Evolutionary conservation across 139 green algal genomes (phyloP), one percentile per base, ranked within the genome.

Genomic region (Penium margaritaceum): DNA sequence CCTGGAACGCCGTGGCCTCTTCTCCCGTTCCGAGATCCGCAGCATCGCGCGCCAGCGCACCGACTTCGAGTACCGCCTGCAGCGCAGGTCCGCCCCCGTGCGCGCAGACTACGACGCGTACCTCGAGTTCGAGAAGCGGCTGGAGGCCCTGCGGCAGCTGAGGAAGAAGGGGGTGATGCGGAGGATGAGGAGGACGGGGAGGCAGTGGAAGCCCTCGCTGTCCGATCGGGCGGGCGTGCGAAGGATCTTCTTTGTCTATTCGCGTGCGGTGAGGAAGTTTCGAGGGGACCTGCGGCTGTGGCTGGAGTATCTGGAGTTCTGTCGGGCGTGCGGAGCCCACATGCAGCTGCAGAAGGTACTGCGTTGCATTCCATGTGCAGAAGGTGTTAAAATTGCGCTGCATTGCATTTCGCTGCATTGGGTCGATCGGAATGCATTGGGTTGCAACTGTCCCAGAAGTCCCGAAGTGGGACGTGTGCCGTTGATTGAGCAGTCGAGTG

Each of bases 241-340:
- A 15, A 84, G 91, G 34, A 82, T 91, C 3, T 88, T 96, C 73
- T 95, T 96, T 82, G 93, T 96, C 27, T 97, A 88, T 71, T 86
- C 94, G 72, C 86, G 92, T 0, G 89, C 90, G 1, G 80, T 86
- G 1, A 86, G 87, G 64, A 95, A 93, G 66, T 97, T 96, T 74
- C 81, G 83, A 34, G 87, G 88, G 0, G 92, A 97, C 81, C 55
- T 96, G 63, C 1, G 37, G 12, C 77, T 97, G 0, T 97, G 92
- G 92, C 70, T 87, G 55, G 47, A 63, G 9, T 97, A 91, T 88
- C 84, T 97, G 29, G 74, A 87, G 30, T 91, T 84, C 75, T 79
- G 69, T 46, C 32, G 37, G n/a, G 57, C 27, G 32, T 54, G 41
- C 21, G 61, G 61, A 6, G 38, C 30, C 27, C 66, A 17, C 9